These are phyloP conservation scores for Psilocybe mexicana DNA, from an alignment of 1,284 basidiomycete genomes.

Conservation along the genomic window DNA sequence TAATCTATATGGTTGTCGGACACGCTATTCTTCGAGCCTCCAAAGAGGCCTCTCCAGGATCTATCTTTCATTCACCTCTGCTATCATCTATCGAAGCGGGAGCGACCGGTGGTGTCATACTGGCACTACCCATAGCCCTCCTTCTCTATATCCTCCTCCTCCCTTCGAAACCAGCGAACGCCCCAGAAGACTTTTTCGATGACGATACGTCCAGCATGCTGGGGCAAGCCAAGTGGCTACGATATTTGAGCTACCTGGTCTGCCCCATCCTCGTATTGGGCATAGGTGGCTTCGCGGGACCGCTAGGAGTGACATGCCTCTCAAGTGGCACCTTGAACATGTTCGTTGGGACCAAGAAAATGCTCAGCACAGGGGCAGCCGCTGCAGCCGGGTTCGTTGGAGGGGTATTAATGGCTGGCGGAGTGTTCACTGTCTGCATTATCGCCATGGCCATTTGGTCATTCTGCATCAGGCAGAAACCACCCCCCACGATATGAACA, in stretches of 20 bases:
- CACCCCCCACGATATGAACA: background rate
- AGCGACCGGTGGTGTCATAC: slow-evolving; percentile 31
- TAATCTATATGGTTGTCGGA: slow-evolving; percentile 30
- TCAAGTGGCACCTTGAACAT: slow-evolving; percentile 10
- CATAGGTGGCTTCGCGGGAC: slow-evolving; percentile 28
- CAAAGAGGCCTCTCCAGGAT: slow-evolving; percentile 9
- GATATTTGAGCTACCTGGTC: slow-evolving; percentile 19
- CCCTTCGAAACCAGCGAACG: slow-evolving; percentile 18
- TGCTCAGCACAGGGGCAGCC: slow-evolving; percentile 25
- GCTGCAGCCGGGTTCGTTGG: slow-evolving; percentile 29
- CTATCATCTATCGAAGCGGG: slow-evolving; percentile 32
- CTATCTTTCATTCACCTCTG: slow-evolving; percentile 22
- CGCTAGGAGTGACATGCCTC: slow-evolving; percentile 31
- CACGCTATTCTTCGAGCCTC: slow-evolving; percentile 30
- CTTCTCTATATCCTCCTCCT: slow-evolving; percentile 29
- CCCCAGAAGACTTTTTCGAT: slow-evolving; percentile 33
- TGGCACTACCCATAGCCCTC: slow-evolving; percentile 28
- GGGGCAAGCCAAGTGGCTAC: slow-evolving; percentile 9
- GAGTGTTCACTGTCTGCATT: slow-evolving; percentile 2
- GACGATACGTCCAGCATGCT: slow-evolving; percentile 25
- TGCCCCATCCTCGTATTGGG: slow-evolving; percentile 19
- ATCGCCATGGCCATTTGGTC: slow-evolving; percentile 7
- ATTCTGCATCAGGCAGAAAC: slow-evolving; percentile 8
- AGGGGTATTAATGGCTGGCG: slow-evolving; percentile 24
- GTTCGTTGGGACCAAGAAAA: slow-evolving; percentile 13